Base-by-base conservation (phyloP, 2,329 filamentous ascomycete species). In the Phialophora tarda region DNA sequence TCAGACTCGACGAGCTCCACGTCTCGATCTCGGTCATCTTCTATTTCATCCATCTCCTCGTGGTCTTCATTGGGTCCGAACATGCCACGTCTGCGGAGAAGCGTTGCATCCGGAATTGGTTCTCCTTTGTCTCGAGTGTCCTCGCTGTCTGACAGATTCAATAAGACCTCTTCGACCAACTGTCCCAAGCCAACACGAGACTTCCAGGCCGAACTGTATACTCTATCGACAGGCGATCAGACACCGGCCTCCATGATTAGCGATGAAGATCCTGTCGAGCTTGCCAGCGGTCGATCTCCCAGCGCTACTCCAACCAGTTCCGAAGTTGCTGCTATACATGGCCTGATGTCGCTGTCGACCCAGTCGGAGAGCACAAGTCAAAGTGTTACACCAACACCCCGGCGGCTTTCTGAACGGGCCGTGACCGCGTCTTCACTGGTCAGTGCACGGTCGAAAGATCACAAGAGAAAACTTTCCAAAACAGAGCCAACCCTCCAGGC, bases 1-100 rank as follows among this genome's bases (percentile, higher is more conserved):
- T 88, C 86, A 30, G 86, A 89, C 74, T 81, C 81, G 62, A 85
- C 84, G 69, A 32, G 8, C 8, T 55, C 53, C 24, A 34, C 53
- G 5, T 81, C 83, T 70, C 79, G 78, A 71, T 86, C 84, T 78
- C 83, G 85, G 75, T 86, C 80, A 21, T 81, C 79, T 4, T 81
- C 80, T 3, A 77, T 81, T 56, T 81, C 79, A 4, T 82, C 80
- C n/a, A 78, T 72, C 60, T 74, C 78, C 17, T 80, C 78, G 3
- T 72, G 68, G 63, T 66, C 71, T 23, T 69, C 70, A 7, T 50
- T 41, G 12, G 41, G 65, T 14, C 67, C 67, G 17, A 55, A 41
- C 23, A 38, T 67, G 23, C 53, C 68, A n/a, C 59, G 41, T 44
- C 10, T 64, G 14, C 65, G 62, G 41, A 28, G 56, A 28, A 41